Evolutionary conservation across 2,329 filamentous ascomycete species (phyloP), one percentile per base, ranked within the genome.

Genomic region (Elsinoe necatrix): DNA sequence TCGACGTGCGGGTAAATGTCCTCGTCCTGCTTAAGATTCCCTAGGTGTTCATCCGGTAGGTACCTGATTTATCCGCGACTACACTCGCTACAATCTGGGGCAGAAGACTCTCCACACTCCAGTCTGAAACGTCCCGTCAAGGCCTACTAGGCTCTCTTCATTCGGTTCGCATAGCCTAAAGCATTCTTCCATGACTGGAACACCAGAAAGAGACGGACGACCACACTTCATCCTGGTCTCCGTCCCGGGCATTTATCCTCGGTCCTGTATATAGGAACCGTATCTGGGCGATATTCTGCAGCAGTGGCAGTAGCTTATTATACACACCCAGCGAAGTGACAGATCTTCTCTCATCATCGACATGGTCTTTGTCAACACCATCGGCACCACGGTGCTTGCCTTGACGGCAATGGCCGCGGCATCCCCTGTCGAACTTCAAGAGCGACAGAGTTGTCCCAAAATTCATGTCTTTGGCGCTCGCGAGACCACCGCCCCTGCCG

Each of bases 391-490:
- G 4, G 34, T 34, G 1, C 48, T 60, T 18, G 43, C 57, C 12
- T 54, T 60, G 34, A 21, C 55, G n/a, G 51, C 42, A 23, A 11
- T 54, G 16, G 68, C 65, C 57, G 64, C 66, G 56, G 69, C 71
- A 29, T 64, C 63, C 52, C 71, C 71, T 1, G 63, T 70, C 9
- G 69, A 72, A 39, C 56, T 71, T 48, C 43, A 58, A n/a, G 66
- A 69, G 61, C 66, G 69, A 42, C 52, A 55, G 27, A 65, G 59
- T 54, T 75, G 72, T 63, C 72, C 73, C 25, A 69, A 68, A 50
- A 71, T 75, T 55, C 72, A 75, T 63, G 63, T 74, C 58, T 74
- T 74, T 54, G 72, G 72, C 37, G 73, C 73, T 41, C 72, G 73
- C 54, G 72, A 74, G 59, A 74, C 72, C 0, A 74, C 72, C 4